A percentile compares a stretch with the other conserved stretches of the same genome.
These are phyloP conservation scores for Starmerella roubikii DNA, from an alignment of 805 yeast species.

Conservation along the genomic window DNA sequence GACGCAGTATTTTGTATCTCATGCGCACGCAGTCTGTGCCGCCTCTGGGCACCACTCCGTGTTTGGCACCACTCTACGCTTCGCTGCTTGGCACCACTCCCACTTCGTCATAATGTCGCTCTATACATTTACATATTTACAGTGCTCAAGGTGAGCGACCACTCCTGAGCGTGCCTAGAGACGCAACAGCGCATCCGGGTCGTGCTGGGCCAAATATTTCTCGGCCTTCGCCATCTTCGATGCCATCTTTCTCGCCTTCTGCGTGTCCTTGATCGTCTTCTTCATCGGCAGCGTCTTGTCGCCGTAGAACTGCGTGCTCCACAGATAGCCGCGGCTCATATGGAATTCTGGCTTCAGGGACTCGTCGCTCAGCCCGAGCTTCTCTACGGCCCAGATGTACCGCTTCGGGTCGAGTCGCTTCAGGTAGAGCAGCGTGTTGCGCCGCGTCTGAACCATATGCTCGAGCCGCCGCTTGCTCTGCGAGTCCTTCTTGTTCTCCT, in stretches of 20 bases:
- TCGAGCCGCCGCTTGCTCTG: constrained; percentile 57
- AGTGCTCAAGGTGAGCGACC: too few relatives aligned
- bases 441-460: constrained; percentile 81
- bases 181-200: constrained; percentile 17
- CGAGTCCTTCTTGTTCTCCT: constrained; percentile 58
- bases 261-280: constrained; percentile 22
- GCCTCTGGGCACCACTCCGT: too few relatives aligned
- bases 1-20: too few relatives aligned
- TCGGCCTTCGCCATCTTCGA: constrained; percentile 20
- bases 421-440: constrained; percentile 65
- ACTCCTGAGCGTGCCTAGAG: too few relatives aligned
- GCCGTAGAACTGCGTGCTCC: constrained; percentile 27
- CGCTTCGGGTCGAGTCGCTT: constrained; percentile 67
- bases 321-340: constrained; percentile 26
- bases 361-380: constrained; percentile 74
- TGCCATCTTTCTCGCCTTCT: constrained; percentile 16
- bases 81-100: too few relatives aligned
- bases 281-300: constrained; percentile 27
- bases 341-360: constrained; percentile 62
- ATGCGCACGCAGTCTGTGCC: too few relatives aligned
- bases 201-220: constrained; percentile 20
- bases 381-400: constrained; percentile 75
- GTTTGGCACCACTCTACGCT: too few relatives aligned
- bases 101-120: too few relatives aligned
- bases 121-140: too few relatives aligned